These are phyloP conservation scores for Aspergillus neotritici DNA, from an alignment of 2,329 filamentous ascomycete genomes.

Conservation along the genomic window DNA sequence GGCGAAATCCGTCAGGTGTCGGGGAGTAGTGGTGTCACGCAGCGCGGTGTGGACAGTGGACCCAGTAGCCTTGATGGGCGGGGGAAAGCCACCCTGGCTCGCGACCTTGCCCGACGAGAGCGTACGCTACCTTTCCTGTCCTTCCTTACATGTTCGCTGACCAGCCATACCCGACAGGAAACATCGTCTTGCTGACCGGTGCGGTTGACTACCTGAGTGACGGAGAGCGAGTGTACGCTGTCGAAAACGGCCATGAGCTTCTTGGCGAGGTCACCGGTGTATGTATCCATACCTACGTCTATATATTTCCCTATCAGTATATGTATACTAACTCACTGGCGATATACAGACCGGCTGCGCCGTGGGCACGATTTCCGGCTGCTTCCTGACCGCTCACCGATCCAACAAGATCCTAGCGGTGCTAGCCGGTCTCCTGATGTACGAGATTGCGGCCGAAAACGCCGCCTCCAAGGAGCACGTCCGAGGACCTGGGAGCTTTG, in stretches of 20 bases:
- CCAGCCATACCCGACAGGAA: slow-evolving; percentile 28
- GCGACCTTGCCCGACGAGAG: slow-evolving; percentile 61
- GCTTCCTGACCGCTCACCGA: slow-evolving; percentile 61
- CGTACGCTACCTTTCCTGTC: slow-evolving; percentile 29
- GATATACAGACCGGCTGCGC: slow-evolving; percentile 64
- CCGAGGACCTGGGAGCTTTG: slow-evolving; percentile 76
- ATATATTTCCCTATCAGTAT: background rate
- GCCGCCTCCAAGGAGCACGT: slow-evolving; percentile 57
- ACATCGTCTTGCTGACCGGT: slow-evolving; percentile 78
- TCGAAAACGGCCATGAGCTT: slow-evolving; percentile 69
- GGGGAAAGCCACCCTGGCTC: slow-evolving; percentile 60
- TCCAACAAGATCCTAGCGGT: slow-evolving; percentile 66
- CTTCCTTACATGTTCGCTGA: background rate
- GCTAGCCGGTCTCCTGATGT: slow-evolving; percentile 68
- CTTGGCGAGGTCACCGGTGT: slow-evolving; percentile 44
- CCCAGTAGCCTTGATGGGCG: slow-evolving; percentile 48
- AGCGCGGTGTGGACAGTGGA: slow-evolving; percentile 79
- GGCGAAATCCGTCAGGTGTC: slow-evolving; percentile 73
- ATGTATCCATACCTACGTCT: slow-evolving; percentile 9
- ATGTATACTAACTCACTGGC: background rate
- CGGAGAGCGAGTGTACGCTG: slow-evolving; percentile 59
- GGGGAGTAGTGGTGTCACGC: slow-evolving; percentile 54
- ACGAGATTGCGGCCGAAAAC: slow-evolving; percentile 70
- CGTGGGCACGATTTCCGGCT: slow-evolving; percentile 73
- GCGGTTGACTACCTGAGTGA: slow-evolving; percentile 71